phyloP scores from a whole-genome alignment of 2,329 filamentous ascomycete species.

The Arachnomyces sp. region DNA sequence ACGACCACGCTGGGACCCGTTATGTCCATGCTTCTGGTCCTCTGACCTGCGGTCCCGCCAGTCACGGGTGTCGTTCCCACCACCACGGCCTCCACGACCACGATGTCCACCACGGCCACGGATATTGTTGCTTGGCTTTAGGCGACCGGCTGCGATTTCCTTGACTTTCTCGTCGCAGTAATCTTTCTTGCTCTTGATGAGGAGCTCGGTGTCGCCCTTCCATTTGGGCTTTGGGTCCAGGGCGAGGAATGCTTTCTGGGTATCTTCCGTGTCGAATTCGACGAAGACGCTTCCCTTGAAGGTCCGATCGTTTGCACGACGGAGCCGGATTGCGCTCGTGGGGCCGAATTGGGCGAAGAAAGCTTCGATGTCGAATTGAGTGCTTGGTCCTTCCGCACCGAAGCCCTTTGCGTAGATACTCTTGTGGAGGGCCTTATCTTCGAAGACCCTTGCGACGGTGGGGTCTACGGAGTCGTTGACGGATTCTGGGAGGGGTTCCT shows the following conservation, averaged over 20 bases:
- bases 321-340: slow-evolving; percentile 75
- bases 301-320: slow-evolving; percentile 59
- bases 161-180: slow-evolving; percentile 73
- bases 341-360: slow-evolving; percentile 79
- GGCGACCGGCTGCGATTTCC: slow-evolving; percentile 61
- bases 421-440: slow-evolving; percentile 59
- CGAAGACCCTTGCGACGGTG: slow-evolving; percentile 47
- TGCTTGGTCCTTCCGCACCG: slow-evolving; percentile 69
- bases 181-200: slow-evolving; percentile 78
- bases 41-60: slow-evolving; percentile 38
- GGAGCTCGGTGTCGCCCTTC: slow-evolving; percentile 63
- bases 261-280: slow-evolving; percentile 75
- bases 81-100: slow-evolving; percentile 13
- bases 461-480: slow-evolving; percentile 47
- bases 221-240: slow-evolving; percentile 75
- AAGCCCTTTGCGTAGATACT: slow-evolving; percentile 94
- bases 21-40: slow-evolving; percentile 36
- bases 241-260: slow-evolving; percentile 69
- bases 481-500: slow-evolving; percentile 54
- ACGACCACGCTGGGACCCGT: slow-evolving; percentile 23
- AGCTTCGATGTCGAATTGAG: slow-evolving; percentile 87
- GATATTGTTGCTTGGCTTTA: slow-evolving; percentile 49
- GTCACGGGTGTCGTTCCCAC: slow-evolving; percentile 29
- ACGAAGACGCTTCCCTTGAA: slow-evolving; percentile 98
- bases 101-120: slow-evolving; percentile 25